Evolutionary conservation across 1,284 basidiomycete genomes (phyloP).

Genomic region (Psilocybe mexicana): DNA sequence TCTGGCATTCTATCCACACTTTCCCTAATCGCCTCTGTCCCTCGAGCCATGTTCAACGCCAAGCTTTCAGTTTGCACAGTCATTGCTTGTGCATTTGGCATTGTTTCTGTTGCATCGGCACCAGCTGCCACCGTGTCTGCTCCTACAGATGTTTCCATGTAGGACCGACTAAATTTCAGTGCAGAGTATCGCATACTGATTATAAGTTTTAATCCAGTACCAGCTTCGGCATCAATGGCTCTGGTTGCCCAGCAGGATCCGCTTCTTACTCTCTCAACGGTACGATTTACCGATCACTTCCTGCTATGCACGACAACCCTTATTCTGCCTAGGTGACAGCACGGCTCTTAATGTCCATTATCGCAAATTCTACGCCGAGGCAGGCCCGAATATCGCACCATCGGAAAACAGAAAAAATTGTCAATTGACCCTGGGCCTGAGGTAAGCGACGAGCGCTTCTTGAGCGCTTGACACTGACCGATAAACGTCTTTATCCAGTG

Average conservation of each 20-base stretch:
- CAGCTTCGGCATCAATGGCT: constrained; percentile 23
- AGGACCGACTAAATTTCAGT: neutral
- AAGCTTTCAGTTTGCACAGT: neutral
- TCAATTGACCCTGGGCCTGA: constrained; percentile 23
- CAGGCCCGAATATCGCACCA: constrained; percentile 22
- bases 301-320: neutral
- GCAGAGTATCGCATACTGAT: neutral
- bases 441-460: constrained; percentile 9
- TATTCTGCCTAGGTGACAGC: constrained; percentile 16
- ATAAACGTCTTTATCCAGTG: constrained; percentile 7
- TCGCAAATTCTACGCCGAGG: constrained; percentile 23
- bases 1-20: no score
- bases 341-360: constrained; percentile 26
- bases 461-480: neutral
- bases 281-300: neutral
- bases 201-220: constrained; percentile 13
- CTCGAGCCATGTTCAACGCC: neutral
- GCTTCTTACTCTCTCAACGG: constrained; percentile 16
- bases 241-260: constrained; percentile 27
- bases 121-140: neutral
- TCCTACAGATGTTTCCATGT: constrained; percentile 15
- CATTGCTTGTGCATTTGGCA: neutral
- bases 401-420: constrained; percentile 24
- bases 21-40: neutral
- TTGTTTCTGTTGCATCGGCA: neutral